Conservation (phyloP, 257 asterid species). For the Asclepias syriaca region DNA sequence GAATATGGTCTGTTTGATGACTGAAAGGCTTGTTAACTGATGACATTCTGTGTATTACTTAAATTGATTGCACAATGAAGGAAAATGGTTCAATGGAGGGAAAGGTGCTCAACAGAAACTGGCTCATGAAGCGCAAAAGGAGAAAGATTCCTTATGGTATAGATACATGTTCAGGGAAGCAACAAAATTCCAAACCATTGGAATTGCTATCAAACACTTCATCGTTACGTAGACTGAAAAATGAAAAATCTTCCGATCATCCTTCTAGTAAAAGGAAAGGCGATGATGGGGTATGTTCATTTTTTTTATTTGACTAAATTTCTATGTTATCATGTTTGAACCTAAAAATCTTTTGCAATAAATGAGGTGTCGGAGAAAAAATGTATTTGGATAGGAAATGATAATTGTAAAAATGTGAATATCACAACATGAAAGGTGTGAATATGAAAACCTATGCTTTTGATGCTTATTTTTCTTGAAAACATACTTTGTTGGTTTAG, state of each 20-base stretch:
- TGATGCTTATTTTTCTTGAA: not conserved
- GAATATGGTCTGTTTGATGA: slow-evolving; percentile 6
- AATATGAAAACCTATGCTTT: not conserved
- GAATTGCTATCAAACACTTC: slow-evolving; percentile 36
- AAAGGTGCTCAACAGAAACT: slow-evolving; percentile 48
- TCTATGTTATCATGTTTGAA: not conserved
- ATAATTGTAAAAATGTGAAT: not conserved
- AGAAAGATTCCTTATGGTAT: slow-evolving; percentile 49
- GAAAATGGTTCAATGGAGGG: slow-evolving; percentile 43
- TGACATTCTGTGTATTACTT: slow-evolving; percentile 5
- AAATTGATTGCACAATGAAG: slow-evolving; percentile 44
- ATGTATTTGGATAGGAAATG: not conserved
- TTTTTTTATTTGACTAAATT: slow-evolving; percentile 12
- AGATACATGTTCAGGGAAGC: slow-evolving; percentile 37
- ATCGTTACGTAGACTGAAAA: slow-evolving; percentile 31
- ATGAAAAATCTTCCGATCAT: slow-evolving; percentile 31
- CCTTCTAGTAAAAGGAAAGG: slow-evolving; percentile 65
- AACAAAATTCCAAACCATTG: slow-evolving; percentile 32
- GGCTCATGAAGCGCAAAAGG: slow-evolving; percentile 74
- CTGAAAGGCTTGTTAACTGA: not conserved
- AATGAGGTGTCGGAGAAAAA: not conserved
- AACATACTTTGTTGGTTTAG: slow-evolving; percentile 7
- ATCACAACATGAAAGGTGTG: not conserved
- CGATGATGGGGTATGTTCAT: slow-evolving; percentile 67
- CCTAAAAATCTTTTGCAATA: not conserved